Conservation (phyloP, 495 filamentous ascomycete genomes). For the Tuber melanosporum region DNA sequence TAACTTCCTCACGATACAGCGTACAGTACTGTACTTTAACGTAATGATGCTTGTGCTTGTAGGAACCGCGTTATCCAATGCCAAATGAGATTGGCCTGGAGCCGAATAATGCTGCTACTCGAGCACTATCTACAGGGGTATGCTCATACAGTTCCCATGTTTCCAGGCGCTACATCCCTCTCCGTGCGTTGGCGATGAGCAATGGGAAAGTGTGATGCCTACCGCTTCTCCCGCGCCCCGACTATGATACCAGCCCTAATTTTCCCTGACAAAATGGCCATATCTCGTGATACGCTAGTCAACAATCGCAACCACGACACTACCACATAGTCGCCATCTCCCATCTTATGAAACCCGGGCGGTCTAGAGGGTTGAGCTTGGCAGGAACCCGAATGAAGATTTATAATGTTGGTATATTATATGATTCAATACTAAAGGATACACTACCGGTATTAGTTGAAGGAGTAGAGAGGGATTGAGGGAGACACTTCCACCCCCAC, state of each 20-base stretch:
- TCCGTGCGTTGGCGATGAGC: not conserved
- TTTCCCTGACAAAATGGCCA: not conserved
- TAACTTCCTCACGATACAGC: not conserved
- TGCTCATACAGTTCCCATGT: not conserved
- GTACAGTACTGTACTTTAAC: not conserved
- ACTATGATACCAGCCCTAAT: too few relatives aligned
- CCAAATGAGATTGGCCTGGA: not conserved
- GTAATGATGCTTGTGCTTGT: not conserved
- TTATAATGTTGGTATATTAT: not conserved
- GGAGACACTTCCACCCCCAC: not conserved
- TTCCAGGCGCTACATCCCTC: not conserved
- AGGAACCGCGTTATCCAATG: not conserved
- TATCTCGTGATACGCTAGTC: not conserved
- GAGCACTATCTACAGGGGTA: not conserved
- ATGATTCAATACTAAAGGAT: not conserved
- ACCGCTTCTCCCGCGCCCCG: not conserved
- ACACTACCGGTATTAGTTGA: not conserved
- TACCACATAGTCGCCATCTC: not conserved
- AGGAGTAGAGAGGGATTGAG: not conserved
- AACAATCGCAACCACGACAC: not conserved
- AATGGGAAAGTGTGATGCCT: not conserved
- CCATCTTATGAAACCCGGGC: not conserved
- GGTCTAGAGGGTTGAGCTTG: not conserved
- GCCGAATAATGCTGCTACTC: not conserved
- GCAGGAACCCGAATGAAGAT: not conserved